Evolutionary conservation across 768 basidiomycete species (phyloP), one percentile per base, ranked within the genome.

Genomic region (Tephrocybe sp.): DNA sequence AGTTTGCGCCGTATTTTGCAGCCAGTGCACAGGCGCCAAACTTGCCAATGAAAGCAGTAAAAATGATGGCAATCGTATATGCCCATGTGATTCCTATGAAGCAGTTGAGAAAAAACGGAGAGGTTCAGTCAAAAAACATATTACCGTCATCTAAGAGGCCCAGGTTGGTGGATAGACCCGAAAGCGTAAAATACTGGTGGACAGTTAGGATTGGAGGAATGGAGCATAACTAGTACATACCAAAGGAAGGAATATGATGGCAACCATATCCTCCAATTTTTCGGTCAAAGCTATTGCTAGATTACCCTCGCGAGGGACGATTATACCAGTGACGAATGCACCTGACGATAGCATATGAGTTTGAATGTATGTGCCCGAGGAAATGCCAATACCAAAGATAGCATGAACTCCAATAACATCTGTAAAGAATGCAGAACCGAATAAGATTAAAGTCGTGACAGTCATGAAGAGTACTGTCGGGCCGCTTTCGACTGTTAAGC

Each of bases 251-350:
- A 97, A 94, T 37, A 94, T 83, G 51, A 94, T 86, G 0, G 89
- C 70, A 2, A 94, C 89, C 79, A 95, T 84, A 68, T 97, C 95
- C 69, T 99, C 97, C n/a, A 98, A 71, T 61, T 95, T 97, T 59
- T 95, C 91, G 0, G 91, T 93, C n/a, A 98, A 70, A 0, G 84
- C 75, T 44, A 94, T 90, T 0, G 88, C 82, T 29, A 99, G 82
- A 2, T 88, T 88, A 2, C 91, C 90, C 59, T 94, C 87, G 23
- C 92, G 82, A 2, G 97, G 95, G 7, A 97, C 85, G 47, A 87
- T 79, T 38, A 89, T 63, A 1, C 88, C 94, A 1, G 82, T 80
- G 10, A 95, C 62, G 72, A 97, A 95, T 0, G 90, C 91, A 42
- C 84, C 84, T 86, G 50, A 7, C n/a, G 23, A 47, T 19, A 21